These are phyloP conservation scores for Areca catechu DNA, from an alignment of 176 grass and related monocot genomes.

Conservation along the genomic window DNA sequence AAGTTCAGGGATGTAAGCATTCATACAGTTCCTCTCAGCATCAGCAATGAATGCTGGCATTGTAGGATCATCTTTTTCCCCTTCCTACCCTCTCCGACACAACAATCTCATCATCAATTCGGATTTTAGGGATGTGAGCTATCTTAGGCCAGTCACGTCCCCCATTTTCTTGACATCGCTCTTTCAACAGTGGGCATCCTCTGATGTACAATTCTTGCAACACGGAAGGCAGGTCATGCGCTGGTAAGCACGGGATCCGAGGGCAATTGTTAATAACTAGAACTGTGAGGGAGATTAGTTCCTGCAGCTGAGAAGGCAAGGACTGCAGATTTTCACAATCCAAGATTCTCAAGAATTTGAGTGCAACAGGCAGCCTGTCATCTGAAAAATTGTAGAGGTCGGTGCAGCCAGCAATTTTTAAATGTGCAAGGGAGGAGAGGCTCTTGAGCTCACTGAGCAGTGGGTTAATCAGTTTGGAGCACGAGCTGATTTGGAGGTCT, in stretches of 20 bases:
- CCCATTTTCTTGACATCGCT: constrained; percentile 27
- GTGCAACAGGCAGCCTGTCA: constrained; percentile 27
- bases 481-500: constrained; percentile 48
- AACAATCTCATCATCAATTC: constrained; percentile 13
- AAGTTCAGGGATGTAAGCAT: too few species aligned
- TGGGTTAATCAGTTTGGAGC: constrained; percentile 39
- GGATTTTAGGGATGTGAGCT: constrained; percentile 36
- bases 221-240: constrained; percentile 24
- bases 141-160: constrained; percentile 45
- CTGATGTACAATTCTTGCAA: constrained; percentile 46
- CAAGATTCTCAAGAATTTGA: constrained; percentile 44
- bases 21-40: too few species aligned
- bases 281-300: constrained; percentile 22
- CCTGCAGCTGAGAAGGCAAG: constrained; percentile 41
- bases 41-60: too few species aligned
- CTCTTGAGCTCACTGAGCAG: constrained; percentile 40
- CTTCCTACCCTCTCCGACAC: too few species aligned
- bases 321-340: constrained; percentile 28
- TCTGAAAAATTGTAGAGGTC: constrained; percentile 42
- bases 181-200: constrained; percentile 36
- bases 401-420: constrained; percentile 28
- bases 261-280: constrained; percentile 45
- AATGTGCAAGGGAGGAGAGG: constrained; percentile 26
- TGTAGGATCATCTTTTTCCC: too few species aligned
- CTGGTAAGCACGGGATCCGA: constrained; percentile 36